Evolutionary conservation across 1,284 basidiomycete species (phyloP), one percentile per base, ranked within the genome.

Genomic region (Prillingera fragicola): DNA sequence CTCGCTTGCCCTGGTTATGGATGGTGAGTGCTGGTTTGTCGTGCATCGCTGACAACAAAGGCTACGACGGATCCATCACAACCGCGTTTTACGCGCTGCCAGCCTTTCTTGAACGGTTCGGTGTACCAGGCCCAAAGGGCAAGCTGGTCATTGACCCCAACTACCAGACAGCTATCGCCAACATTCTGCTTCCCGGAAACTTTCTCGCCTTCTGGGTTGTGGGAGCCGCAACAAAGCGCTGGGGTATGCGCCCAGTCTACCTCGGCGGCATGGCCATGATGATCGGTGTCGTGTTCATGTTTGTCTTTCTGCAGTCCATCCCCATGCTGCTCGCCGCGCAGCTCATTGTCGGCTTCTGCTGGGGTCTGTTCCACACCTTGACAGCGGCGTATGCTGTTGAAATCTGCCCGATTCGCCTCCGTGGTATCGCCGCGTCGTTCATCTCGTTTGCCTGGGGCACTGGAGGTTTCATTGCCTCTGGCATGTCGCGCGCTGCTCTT

Each of bases 331-430:
- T 58, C 22, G 56, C 39, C 21, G 54, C 54, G n/a, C 18, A 55
- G 26, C 39, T 41, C 4, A 33, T 55, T 18, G 31, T 28, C 5
- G 39, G 41, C 6, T 38, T 44, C 26, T 28, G 35, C 22, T 55
- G 56, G 56, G 41, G 39, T 4, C 9, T 50, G 15, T 46, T 50
- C 44, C 42, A 74, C 54, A 72, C 72, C 2, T 58, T 74, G 3
- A 72, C 73, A 6, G 68, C 68, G 23, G 65, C 72, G 0, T 76
- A 74, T 52, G 73, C 74, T 17, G 69, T 71, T 19, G 75, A 76
- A 38, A 64, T 76, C 28, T 72, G 69, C 38, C 74, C 74, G 5
- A 71, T 74, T 28, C 60, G 61, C 14, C 67, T 76, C 6, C 74
- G 75, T 18, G 69, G 64, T n/a, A 62, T 69, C 55, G 59, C 74